Conservation (phyloP, 495 filamentous ascomycete genomes). For the Talaromyces trachyspermus region DNA sequence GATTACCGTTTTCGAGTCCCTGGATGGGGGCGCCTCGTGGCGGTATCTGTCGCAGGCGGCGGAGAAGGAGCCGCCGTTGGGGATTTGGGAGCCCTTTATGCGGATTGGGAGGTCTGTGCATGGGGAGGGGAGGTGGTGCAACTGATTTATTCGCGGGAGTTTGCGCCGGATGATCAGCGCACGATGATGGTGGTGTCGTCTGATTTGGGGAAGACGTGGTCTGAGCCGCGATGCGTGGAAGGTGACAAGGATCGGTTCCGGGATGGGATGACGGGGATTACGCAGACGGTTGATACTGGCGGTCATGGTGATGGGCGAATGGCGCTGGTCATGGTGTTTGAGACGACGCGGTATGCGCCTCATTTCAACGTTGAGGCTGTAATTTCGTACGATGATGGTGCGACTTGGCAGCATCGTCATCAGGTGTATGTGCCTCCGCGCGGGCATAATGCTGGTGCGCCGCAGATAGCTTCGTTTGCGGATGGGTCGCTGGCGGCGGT, state of each 20-base stretch:
- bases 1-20: constrained; percentile 52
- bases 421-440: constrained; percentile 39
- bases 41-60: constrained; percentile 46
- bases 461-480: constrained; percentile 48
- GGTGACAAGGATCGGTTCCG: constrained; percentile 36
- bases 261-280: constrained; percentile 58
- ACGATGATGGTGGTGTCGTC: constrained; percentile 48
- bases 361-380: constrained; percentile 47
- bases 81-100: constrained; percentile 58
- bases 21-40: constrained; percentile 48
- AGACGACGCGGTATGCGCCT: constrained; percentile 41
- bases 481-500: constrained; percentile 50
- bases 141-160: constrained; percentile 52
- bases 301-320: constrained; percentile 30
- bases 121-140: constrained; percentile 48
- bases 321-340: constrained; percentile 51
- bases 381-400: constrained; percentile 50
- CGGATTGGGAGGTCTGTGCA: constrained; percentile 37
- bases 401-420: constrained; percentile 45
- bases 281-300: constrained; percentile 29
- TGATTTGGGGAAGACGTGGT: constrained; percentile 50
- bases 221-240: constrained; percentile 34
- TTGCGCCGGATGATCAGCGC: constrained; percentile 49
- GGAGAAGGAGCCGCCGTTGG: constrained; percentile 33
- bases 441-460: constrained; percentile 48